A percentile compares a stretch with the other conserved stretches of the same genome.
Conservation (phyloP, 2,329 filamentous ascomycete genomes). For the Aspergillus unguis region DNA sequence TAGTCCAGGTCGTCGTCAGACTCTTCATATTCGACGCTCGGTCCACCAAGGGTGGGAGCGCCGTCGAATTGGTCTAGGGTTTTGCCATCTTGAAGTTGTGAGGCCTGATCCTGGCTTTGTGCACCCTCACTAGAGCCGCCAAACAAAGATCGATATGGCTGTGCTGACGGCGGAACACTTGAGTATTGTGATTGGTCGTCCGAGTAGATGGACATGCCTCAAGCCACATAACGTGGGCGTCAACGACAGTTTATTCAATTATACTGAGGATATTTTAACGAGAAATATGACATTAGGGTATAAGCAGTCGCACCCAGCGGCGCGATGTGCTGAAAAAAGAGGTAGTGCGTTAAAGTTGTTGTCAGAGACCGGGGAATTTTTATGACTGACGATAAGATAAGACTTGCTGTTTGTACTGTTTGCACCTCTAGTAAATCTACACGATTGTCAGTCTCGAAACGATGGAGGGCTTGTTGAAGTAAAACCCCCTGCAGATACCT, state of each 20-base stretch:
- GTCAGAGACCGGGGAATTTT: neutral
- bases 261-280: neutral
- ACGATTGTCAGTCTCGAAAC: no score
- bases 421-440: neutral
- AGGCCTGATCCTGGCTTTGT: conserved; percentile 12
- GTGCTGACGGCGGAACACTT: conserved; percentile 28
- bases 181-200: conserved; percentile 22
- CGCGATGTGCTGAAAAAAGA: neutral
- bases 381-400: neutral
- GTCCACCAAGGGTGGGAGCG: neutral
- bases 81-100: conserved; percentile 7
- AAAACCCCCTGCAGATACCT: no score
- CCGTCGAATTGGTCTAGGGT: neutral
- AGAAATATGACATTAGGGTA: neutral
- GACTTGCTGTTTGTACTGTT: neutral
- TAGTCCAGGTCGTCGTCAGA: conserved; percentile 6
- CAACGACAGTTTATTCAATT: neutral
- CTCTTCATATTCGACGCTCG: conserved; percentile 12
- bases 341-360: no score
- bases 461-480: no score
- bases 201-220: conserved; percentile 29
- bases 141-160: conserved; percentile 30
- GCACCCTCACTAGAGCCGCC: conserved; percentile 27
- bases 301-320: neutral
- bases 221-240: conserved; percentile 1